Percentiles rank a stretch among this genome's conserved stretches.
phyloP scores from a whole-genome alignment of 2,329 filamentous ascomycete species.

The Epichloe gansuensis region DNA sequence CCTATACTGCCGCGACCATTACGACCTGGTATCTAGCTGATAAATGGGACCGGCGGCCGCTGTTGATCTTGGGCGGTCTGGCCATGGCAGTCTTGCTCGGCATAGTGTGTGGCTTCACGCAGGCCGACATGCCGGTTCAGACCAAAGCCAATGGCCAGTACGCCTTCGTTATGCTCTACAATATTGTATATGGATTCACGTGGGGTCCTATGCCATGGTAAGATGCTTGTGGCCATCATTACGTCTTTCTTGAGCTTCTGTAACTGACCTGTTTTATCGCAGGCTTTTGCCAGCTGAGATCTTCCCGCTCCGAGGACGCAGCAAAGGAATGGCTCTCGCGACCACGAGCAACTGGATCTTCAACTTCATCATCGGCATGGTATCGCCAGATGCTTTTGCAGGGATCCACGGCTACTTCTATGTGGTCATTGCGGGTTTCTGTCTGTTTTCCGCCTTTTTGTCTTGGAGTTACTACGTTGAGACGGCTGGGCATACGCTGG shows the following conservation, averaged over 20 bases:
- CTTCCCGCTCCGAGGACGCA: conserved; percentile 23
- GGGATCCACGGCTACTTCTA: conserved; percentile 30
- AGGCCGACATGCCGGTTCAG: conserved; percentile 16
- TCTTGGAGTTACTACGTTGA: conserved; percentile 28
- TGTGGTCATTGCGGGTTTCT: conserved; percentile 27
- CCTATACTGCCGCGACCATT: conserved; percentile 26
- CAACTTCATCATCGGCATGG: conserved; percentile 21
- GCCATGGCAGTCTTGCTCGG: conserved; percentile 11
- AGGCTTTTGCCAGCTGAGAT: conserved; percentile 20
- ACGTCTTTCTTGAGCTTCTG: too few species aligned
- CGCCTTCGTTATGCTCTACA: conserved; percentile 25
- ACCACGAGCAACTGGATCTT: conserved; percentile 25
- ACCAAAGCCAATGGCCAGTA: conserved; percentile 24
- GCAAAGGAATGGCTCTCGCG: conserved; percentile 26
- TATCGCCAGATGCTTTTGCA: conserved; percentile 27
- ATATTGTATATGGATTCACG: conserved; percentile 12
- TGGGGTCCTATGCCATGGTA: conserved; percentile 25
- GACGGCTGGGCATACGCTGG: conserved; percentile 23
- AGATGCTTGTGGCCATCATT: not conserved
- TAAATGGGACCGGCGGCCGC: conserved; percentile 25
- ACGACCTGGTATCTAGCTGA: conserved; percentile 27
- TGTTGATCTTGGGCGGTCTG: conserved; percentile 17
- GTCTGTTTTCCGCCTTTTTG: conserved; percentile 20
- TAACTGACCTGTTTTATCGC: too few species aligned
- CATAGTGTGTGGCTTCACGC: conserved; percentile 25